These are phyloP conservation scores for Lactuca saligna DNA, from an alignment of 129 eudicot genomes.

Conservation along the genomic window DNA sequence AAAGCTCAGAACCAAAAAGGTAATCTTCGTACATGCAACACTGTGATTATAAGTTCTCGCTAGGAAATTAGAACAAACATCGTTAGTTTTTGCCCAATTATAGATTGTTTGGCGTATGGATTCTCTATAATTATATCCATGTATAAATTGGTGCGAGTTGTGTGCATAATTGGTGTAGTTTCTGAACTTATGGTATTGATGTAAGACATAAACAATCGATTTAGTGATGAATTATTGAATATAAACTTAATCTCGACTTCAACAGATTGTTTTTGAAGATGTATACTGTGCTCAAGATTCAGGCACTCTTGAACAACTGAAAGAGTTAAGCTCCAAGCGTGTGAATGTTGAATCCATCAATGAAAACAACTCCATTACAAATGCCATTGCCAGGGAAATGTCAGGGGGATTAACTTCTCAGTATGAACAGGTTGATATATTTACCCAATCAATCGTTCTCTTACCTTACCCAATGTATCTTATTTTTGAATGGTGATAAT, in stretches of 20 bases:
- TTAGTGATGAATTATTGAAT: background rate
- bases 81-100: background rate
- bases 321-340: constrained; percentile 72
- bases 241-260: background rate
- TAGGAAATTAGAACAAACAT: background rate
- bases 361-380: constrained; percentile 49
- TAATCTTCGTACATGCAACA: constrained; percentile 14
- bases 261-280: constrained; percentile 65
- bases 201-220: too few species aligned
- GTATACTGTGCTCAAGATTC: constrained; percentile 54
- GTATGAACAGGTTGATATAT: constrained; percentile 56
- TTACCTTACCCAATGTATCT: background rate
- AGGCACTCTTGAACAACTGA: constrained; percentile 65
- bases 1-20: constrained; percentile 67
- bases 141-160: background rate
- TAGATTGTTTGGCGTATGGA: background rate
- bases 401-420: constrained; percentile 75
- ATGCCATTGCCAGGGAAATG: constrained; percentile 84
- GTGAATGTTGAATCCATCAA: constrained; percentile 57
- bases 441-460: background rate
- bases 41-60: background rate
- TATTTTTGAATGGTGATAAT: background rate
- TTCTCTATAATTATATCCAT: background rate
- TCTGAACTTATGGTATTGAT: too few species aligned
- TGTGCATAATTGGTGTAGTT: background rate